Conservation (phyloP, 2,329 filamentous ascomycete genomes). For the Emydomyces testavorans region DNA sequence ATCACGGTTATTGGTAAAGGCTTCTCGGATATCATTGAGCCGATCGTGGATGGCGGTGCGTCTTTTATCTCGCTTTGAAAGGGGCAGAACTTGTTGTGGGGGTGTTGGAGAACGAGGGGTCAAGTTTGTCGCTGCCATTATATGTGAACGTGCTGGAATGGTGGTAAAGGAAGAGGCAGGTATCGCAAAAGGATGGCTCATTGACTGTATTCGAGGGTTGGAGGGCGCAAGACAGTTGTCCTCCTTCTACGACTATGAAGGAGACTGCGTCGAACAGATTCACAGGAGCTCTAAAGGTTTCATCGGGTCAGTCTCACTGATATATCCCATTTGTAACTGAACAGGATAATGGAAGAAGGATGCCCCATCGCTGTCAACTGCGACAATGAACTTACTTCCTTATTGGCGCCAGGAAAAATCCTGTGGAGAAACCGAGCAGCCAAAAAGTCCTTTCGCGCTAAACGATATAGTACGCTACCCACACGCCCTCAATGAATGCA, state of each 20-base stretch:
- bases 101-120: conserved; percentile 12
- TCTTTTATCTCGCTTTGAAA: conserved; percentile 83
- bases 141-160: not conserved
- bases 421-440: not conserved
- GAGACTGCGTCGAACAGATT: not conserved
- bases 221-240: not conserved
- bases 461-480: too few species aligned
- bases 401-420: not conserved
- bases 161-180: not conserved
- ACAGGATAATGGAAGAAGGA: not conserved
- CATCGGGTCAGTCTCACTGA: not conserved
- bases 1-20: conserved; percentile 71
- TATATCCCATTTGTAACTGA: not conserved
- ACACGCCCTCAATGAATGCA: too few species aligned
- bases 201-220: not conserved
- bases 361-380: too few species aligned
- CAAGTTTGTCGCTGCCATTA: conserved; percentile 6
- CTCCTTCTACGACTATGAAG: not conserved
- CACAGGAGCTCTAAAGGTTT: not conserved
- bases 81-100: conserved; percentile 20
- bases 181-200: not conserved
- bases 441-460: too few species aligned
- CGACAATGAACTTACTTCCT: not conserved
- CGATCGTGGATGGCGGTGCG: conserved; percentile 71
- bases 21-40: conserved; percentile 61